Conservation (phyloP, 139 green algal genomes). For the Deuterostichococcus epilithicus region DNA sequence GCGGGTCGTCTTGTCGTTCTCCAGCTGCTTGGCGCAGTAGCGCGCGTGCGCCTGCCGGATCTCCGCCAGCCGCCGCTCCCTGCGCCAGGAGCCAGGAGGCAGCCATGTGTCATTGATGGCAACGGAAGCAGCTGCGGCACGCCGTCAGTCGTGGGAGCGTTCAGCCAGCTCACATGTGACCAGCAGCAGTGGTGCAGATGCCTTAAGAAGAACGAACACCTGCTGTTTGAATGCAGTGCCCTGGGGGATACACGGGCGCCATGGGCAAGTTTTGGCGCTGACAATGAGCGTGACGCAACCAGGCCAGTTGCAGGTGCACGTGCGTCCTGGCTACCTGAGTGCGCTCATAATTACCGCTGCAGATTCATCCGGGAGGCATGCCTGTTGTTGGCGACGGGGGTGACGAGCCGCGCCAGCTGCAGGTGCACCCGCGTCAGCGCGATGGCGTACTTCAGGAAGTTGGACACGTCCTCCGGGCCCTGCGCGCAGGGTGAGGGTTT, state of each 20-base stretch:
- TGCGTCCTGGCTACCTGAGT: no score
- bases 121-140: neutral
- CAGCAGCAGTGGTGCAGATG: neutral
- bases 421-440: slow-evolving; percentile 43
- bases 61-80: slow-evolving; percentile 13
- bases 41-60: slow-evolving; percentile 31
- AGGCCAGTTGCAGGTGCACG: no score
- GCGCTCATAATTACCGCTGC: no score
- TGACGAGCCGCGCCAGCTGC: slow-evolving; percentile 21
- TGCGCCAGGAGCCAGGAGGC: neutral
- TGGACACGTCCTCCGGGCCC: slow-evolving; percentile 33
- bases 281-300: neutral
- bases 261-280: neutral
- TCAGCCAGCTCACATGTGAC: no score
- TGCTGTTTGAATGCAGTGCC: neutral
- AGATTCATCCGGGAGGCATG: neutral
- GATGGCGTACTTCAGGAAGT: slow-evolving; percentile 62
- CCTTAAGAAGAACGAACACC: neutral
- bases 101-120: neutral
- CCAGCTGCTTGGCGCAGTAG: slow-evolving; percentile 63
- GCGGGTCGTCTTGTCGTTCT: slow-evolving; percentile 70
- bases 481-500: neutral
- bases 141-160: neutral
- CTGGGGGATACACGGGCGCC: neutral
- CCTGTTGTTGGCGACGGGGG: slow-evolving; percentile 5